A percentile compares a stretch with the other conserved stretches of the same genome.
Evolutionary conservation across 352 stramenopile genomes (phyloP).

Genomic region (Phytophthora pseudosyringae): DNA sequence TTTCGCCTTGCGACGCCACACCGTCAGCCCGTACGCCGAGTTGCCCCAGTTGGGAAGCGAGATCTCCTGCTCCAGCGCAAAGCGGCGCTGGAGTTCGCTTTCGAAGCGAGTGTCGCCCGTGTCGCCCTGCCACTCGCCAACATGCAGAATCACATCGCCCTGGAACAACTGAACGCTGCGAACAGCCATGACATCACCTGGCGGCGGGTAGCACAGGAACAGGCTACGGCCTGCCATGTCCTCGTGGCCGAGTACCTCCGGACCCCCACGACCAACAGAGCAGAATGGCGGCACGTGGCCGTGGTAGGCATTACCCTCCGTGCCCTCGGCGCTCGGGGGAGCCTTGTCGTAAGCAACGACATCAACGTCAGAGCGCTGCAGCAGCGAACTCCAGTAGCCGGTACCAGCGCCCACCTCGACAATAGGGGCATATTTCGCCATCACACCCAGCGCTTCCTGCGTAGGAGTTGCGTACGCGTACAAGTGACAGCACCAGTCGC

Average conservation of each 20-base stretch:
- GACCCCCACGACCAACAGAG: constrained; percentile 56
- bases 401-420: constrained; percentile 91
- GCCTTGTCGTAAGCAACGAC: constrained; percentile 74
- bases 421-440: constrained; percentile 67
- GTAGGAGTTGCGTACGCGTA: constrained; percentile 80
- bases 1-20: constrained; percentile 66
- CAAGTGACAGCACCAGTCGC: constrained; percentile 78
- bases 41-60: constrained; percentile 83
- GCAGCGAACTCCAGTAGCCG: constrained; percentile 87
- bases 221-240: constrained; percentile 50
- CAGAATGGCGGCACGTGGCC: constrained; percentile 73
- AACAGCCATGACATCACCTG: constrained; percentile 66
- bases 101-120: constrained; percentile 77
- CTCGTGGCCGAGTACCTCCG: constrained; percentile 58
- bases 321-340: constrained; percentile 40
- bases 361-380: constrained; percentile 75
- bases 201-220: constrained; percentile 78
- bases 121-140: constrained; percentile 85
- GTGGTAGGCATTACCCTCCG: constrained; percentile 62
- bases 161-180: constrained; percentile 67
- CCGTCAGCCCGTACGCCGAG: constrained; percentile 73
- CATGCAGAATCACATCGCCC: constrained; percentile 66
- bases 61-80: constrained; percentile 59
- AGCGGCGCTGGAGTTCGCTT: constrained; percentile 56
- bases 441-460: constrained; percentile 49